Conservation (phyloP, 1,284 basidiomycete species). For the Malassezia dermatis region DNA sequence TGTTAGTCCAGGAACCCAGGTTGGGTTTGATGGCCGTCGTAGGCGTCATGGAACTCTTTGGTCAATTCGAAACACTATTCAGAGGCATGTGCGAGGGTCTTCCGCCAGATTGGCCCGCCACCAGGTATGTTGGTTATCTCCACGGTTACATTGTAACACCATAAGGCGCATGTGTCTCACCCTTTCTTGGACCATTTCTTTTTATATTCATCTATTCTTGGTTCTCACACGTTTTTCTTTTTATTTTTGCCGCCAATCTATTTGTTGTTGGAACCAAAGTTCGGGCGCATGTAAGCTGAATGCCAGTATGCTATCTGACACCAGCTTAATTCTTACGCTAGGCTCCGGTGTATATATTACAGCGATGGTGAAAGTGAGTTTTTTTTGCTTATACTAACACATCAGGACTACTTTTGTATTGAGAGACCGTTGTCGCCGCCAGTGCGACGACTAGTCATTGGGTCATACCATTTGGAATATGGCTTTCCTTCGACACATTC, state of each 20-base stretch:
- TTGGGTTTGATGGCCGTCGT: neutral
- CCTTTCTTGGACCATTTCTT: constrained; percentile 76
- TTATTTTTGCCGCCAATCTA: constrained; percentile 71
- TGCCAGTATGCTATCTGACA: neutral
- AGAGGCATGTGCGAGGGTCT: neutral
- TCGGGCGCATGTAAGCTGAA: constrained; percentile 61
- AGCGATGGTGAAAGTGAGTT: constrained; percentile 60
- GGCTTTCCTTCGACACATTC: constrained; percentile 95
- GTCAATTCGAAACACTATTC: neutral
- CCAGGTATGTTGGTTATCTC: neutral
- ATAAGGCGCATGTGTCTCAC: constrained; percentile 15
- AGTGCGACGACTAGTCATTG: constrained; percentile 61
- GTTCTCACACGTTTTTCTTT: constrained; percentile 86
- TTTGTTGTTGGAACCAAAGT: constrained; percentile 68
- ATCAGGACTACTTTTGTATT: constrained; percentile 69
- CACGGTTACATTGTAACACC: neutral
- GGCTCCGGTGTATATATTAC: constrained; percentile 72
- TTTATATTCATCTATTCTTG: constrained; percentile 72
- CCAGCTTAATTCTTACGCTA: constrained; percentile 54
- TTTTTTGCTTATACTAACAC: neutral
- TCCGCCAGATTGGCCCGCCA: neutral
- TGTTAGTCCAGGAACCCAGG: too few species aligned
- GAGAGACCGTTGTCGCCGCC: constrained; percentile 85
- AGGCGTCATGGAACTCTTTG: neutral
- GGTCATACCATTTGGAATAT: constrained; percentile 54